Base-by-base conservation (phyloP, 2,329 filamentous ascomycete species). In the Xenoacremonium recifei region DNA sequence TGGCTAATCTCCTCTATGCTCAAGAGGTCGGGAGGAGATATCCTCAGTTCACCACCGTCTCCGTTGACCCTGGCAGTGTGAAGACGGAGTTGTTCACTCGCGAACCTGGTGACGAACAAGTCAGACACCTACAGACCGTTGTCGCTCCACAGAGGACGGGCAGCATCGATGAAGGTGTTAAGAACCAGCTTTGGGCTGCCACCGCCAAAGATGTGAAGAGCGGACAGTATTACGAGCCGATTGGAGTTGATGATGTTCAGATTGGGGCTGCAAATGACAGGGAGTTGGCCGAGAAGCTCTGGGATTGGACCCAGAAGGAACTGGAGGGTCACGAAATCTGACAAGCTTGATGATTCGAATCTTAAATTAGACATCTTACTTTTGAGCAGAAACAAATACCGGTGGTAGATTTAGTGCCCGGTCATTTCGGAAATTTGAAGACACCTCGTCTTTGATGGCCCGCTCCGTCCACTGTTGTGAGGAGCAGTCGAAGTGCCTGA, bases 1-100 rank as follows among this genome's bases (percentile, higher is more conserved):
- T 65, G 5, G 58, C 60, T 15, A 60, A 60, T 37, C 29, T 63
- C 12, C 51, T 64, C 21, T 61, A 55, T 39, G 49, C 60, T 12
- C 45, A 50, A 4, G 49, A 62, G 35, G 44, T 65, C 4, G 59
- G 57, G 3, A 47, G 50, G 32, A 40, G 40, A 13, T 47, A 59
- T 31, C 55, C 53, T 11, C 36, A 48, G 4, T 45, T 63, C 23
- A 60, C 54, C 11, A 47, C 49, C 6, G 41, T 53, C 1, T 49
- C 59, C 4, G 40, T 62, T 7, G 57, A 63, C 21, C 60, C 62
- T 0, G 60, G 60, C 17, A 41, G 57, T 7, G 57, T 62, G 6
- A 45, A 39, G 6, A 63, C 59, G 7, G 57, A 62, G 23, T 49
- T 63, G 38, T 32, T 32, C 15, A 11, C 9, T 32, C 29, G 29